phyloP scores from a whole-genome alignment of 2,329 filamentous ascomycete genomes.

The Metarhizium rileyi region DNA sequence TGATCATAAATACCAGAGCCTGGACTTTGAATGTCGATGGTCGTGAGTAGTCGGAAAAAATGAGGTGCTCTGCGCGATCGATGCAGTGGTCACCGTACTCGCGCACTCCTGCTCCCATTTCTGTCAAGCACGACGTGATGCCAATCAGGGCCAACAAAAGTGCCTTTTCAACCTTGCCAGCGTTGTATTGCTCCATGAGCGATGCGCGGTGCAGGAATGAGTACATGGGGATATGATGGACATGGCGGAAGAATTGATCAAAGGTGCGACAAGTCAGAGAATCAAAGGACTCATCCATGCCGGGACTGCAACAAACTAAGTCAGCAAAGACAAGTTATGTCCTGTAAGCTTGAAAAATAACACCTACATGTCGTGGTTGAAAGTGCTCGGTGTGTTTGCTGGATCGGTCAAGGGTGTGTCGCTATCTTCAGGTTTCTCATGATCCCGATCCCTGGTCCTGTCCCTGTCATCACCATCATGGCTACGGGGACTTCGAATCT shows the following conservation, averaged over 20 bases:
- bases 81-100: slow-evolving; percentile 45
- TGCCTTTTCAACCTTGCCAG: slow-evolving; percentile 44
- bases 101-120: slow-evolving; percentile 40
- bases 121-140: slow-evolving; percentile 45
- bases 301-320: slow-evolving; percentile 15
- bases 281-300: slow-evolving; percentile 35
- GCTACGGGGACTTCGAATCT: slow-evolving; percentile 22
- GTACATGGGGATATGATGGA: slow-evolving; percentile 50
- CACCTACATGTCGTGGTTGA: slow-evolving; percentile 26
- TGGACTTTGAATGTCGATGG: slow-evolving; percentile 48
- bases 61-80: slow-evolving; percentile 42
- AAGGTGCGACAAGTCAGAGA: slow-evolving; percentile 42
- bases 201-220: slow-evolving; percentile 50
- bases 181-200: slow-evolving; percentile 48
- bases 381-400: slow-evolving; percentile 23
- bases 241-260: slow-evolving; percentile 47
- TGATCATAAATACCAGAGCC: slow-evolving; percentile 34
- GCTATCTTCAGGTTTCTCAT: slow-evolving; percentile 23
- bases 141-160: slow-evolving; percentile 45
- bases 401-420: slow-evolving; percentile 25
- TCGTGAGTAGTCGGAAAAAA: slow-evolving; percentile 42
- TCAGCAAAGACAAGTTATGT: not conserved
- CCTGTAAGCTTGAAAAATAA: not conserved
- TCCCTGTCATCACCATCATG: slow-evolving; percentile 21
- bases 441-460: slow-evolving; percentile 2